Evolutionary conservation across 2,329 filamentous ascomycete species (phyloP).

Genomic region (Whalleya microplaca): DNA sequence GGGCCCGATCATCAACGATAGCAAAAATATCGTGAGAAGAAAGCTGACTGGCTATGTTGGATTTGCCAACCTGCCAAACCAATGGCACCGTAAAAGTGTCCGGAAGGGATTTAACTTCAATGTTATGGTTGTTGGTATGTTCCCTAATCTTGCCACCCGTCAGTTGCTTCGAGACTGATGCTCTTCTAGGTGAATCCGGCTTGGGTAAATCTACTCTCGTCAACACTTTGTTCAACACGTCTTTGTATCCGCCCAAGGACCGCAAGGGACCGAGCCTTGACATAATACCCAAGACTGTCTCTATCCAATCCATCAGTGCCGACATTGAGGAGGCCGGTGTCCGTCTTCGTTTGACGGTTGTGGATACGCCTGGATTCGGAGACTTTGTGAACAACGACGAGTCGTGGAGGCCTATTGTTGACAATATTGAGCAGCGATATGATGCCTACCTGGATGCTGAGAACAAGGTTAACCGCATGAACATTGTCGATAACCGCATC

Average conservation of each 20-base stretch:
- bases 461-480: constrained; percentile 99
- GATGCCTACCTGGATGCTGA: constrained; percentile 98
- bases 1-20: constrained; percentile 63
- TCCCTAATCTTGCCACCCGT: not conserved
- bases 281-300: constrained; percentile 97
- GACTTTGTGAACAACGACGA: constrained; percentile 99
- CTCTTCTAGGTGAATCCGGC: constrained; percentile 84
- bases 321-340: constrained; percentile 99
- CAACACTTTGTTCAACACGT: constrained; percentile 99
- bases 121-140: constrained; percentile 97
- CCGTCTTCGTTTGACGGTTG: constrained; percentile 91
- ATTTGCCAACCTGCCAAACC: constrained; percentile 98
- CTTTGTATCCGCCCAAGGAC: constrained; percentile 97
- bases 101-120: constrained; percentile 99
- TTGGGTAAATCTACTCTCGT: constrained; percentile 98
- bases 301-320: constrained; percentile 91
- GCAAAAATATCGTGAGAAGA: constrained; percentile 94
- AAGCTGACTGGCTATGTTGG: constrained; percentile 99
- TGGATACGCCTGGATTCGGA: constrained; percentile 96
- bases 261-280: constrained; percentile 96
- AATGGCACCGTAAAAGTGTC: constrained; percentile 99
- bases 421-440: constrained; percentile 99
- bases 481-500: constrained; percentile 99
- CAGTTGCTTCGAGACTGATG: constrained; percentile 3
- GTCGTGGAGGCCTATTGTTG: constrained; percentile 97